phyloP scores from a whole-genome alignment of 208 protist genomes.

The Acanthamoeba sp. region DNA sequence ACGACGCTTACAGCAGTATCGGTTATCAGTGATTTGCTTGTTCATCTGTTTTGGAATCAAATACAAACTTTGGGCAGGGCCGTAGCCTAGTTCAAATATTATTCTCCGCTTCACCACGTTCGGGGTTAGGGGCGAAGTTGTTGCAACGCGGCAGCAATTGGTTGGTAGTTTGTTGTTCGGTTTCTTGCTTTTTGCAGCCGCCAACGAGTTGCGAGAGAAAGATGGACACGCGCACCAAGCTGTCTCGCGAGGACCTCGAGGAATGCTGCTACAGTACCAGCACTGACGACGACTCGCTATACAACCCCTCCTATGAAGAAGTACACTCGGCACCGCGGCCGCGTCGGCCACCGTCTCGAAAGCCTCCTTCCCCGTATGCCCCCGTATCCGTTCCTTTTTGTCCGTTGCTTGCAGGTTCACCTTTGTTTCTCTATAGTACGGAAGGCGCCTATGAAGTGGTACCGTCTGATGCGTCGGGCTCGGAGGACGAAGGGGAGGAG shows the following conservation, averaged over 20 bases:
- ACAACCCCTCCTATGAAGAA: background rate
- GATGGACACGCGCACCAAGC: background rate
- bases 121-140: too few species aligned
- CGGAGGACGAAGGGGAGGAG: background rate
- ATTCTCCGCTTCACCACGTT: too few species aligned
- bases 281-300: background rate
- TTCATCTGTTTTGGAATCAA: too few species aligned
- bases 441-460: conserved; percentile 1
- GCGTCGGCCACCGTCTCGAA: background rate
- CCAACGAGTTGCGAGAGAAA: too few species aligned
- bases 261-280: conserved; percentile 12
- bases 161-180: too few species aligned
- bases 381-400: background rate
- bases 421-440: background rate
- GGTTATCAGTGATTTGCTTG: too few species aligned
- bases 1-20: too few species aligned
- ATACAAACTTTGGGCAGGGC: too few species aligned
- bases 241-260: background rate
- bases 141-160: too few species aligned
- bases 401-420: background rate
- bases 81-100: too few species aligned
- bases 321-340: background rate
- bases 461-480: background rate
- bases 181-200: too few species aligned
- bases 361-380: background rate